Evolutionary conservation across 345 rosid genomes (phyloP).

Genomic region (Mallotus nudiflorus): DNA sequence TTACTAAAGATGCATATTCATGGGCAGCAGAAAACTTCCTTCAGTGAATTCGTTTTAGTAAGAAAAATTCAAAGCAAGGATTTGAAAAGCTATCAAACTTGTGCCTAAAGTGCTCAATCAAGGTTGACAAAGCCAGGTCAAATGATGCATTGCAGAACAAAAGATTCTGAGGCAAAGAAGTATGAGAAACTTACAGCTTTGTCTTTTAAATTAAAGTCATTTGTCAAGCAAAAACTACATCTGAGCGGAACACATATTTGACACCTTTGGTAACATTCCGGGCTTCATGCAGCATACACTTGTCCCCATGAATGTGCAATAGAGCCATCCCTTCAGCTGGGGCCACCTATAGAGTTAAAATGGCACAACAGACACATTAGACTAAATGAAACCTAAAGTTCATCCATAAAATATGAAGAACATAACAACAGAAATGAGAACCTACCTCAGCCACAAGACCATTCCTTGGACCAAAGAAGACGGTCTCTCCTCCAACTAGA

Average conservation of each 20-base stretch:
- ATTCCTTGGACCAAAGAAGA: slow-evolving; percentile 79
- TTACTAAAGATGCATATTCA: neutral
- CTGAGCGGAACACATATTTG: slow-evolving; percentile 89
- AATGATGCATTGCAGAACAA: slow-evolving; percentile 1
- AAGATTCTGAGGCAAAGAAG: neutral
- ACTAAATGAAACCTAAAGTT: neutral
- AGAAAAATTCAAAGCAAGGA: neutral
- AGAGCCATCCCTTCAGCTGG: slow-evolving; percentile 95
- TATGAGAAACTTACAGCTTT: slow-evolving; percentile 16
- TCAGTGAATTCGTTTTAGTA: neutral
- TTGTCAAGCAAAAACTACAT: slow-evolving; percentile 82
- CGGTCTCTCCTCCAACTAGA: slow-evolving; percentile 90
- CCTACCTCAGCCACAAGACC: slow-evolving; percentile 73
- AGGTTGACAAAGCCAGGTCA: slow-evolving; percentile 1
- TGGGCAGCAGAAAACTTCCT: neutral
- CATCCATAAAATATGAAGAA: slow-evolving; percentile 1
- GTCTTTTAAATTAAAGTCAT: neutral
- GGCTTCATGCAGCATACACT: slow-evolving; percentile 93
- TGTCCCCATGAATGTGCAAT: slow-evolving; percentile 85
- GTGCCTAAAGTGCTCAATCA: slow-evolving; percentile 5
- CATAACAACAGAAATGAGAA: neutral
- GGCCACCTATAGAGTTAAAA: slow-evolving; percentile 55
- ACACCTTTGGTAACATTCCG: slow-evolving; percentile 68
- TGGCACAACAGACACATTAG: neutral
- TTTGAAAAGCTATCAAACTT: neutral